phyloP scores from a whole-genome alignment of 345 rosid species.

The Arabis alpina region DNA sequence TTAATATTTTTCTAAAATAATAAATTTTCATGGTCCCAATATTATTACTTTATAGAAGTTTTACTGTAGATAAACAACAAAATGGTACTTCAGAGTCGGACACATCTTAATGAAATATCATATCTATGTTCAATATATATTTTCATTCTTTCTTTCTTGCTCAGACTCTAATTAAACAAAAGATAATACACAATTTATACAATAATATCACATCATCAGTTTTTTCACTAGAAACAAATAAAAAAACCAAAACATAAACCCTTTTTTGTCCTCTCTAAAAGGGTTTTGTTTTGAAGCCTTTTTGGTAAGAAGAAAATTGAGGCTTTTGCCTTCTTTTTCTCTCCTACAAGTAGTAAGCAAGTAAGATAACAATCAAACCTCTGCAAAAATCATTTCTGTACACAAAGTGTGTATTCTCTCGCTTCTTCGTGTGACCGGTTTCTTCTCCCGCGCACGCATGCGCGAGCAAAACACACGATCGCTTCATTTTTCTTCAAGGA shows the following conservation, averaged over 20 bases:
- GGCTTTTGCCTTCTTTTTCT: constrained; percentile 27
- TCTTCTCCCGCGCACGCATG: constrained; percentile 14
- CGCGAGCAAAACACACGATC: constrained; percentile 3
- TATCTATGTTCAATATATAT: neutral
- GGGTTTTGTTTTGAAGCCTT: constrained; percentile 26
- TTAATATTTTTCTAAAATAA: no score
- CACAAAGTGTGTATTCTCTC: constrained; percentile 32
- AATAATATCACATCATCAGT: constrained; percentile 36
- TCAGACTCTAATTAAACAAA: constrained; percentile 21
- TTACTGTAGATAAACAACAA: no score
- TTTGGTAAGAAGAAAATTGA: constrained; percentile 17
- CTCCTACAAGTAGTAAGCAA: constrained; percentile 28
- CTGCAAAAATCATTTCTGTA: constrained; percentile 38
- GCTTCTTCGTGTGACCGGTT: constrained; percentile 25
- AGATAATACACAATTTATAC: constrained; percentile 43
- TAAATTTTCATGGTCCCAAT: no score
- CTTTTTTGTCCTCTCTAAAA: constrained; percentile 26
- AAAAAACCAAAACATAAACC: constrained; percentile 30
- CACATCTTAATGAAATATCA: neutral
- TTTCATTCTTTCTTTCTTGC: neutral
- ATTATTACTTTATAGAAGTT: no score
- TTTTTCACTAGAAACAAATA: constrained; percentile 5
- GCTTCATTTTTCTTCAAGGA: constrained; percentile 22
- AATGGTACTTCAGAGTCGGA: no score
- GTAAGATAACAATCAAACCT: constrained; percentile 41